Base-by-base conservation (phyloP, 805 yeast species). In the Myxozyma lipomycoides region DNA sequence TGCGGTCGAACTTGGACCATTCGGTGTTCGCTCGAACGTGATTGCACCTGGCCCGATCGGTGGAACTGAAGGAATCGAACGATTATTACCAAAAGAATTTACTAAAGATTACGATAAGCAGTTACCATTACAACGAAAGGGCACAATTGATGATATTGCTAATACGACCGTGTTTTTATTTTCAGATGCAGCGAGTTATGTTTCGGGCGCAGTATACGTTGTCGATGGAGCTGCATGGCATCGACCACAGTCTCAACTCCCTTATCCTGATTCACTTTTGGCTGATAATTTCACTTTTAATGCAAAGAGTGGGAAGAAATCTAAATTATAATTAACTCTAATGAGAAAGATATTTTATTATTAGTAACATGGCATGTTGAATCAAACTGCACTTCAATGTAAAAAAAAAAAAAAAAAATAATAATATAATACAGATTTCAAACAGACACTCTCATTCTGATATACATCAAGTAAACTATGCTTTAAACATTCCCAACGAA, bases 1-100 rank as follows among this genome's bases (percentile, higher is more conserved):
- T 52, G 95, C 96, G 1, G 93, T 89, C 4, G 98, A 90, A 69
- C 73, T 87, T 48, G 97, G 97, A 1, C 95, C 96, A 1, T 65
- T 86, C 48, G 97, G 97, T 3, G 77, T 90, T 40, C 77, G 93
- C 49, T 77, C 82, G 41, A 90, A 91, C 66, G 81, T 86, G 62
- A 78, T 90, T 60, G 96, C 96, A 1, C 98, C 98, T 0, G 97
- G 56, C 7, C 82, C 87, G 6, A 90, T 90, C 62, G 86, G 69
- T 3, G 85, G 81, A 21, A 91, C 97, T 4, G 97, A 90, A 68
- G 97, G 97, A 4, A 74, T 83, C 69, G 75, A 78, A 38, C 75
- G 95, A 56, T 75, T 91, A 52, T 67, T 67, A 37, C 77, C 72
- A 52, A 64, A 62, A 3, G 75, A 62, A 4, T 63, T 77, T 19